phyloP scores from a whole-genome alignment of 352 stramenopile genomes.

The Salisapilia sapeloensis region DNA sequence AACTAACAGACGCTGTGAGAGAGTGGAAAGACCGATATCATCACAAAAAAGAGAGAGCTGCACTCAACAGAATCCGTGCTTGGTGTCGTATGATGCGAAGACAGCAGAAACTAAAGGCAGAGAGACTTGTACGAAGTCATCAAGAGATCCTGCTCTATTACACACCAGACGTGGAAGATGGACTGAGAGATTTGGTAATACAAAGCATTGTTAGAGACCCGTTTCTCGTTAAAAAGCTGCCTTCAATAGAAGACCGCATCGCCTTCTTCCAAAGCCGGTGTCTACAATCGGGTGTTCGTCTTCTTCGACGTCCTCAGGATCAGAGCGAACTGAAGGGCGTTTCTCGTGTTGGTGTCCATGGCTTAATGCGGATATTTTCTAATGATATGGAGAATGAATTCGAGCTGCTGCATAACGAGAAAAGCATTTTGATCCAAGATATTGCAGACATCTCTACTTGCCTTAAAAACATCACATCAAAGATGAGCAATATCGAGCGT shows the following conservation, averaged over 20 bases:
- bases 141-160: conserved; percentile 71
- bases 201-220: conserved; percentile 34
- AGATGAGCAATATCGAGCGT: no score
- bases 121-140: conserved; percentile 26
- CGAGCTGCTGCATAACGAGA: conserved; percentile 34
- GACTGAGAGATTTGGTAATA: conserved; percentile 32
- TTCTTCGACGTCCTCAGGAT: conserved; percentile 1
- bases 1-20: conserved; percentile 28
- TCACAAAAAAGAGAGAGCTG: conserved; percentile 34
- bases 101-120: conserved; percentile 29
- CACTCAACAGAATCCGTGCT: conserved; percentile 60
- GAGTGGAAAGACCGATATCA: conserved; percentile 35
- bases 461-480: no score
- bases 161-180: conserved; percentile 23
- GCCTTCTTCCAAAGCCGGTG: neutral
- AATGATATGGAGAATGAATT: conserved; percentile 23
- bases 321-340: no score
- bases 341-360: no score
- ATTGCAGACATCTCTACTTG: no score
- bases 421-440: conserved; percentile 37
- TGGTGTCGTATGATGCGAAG: conserved; percentile 65
- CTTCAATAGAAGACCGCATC: conserved; percentile 12
- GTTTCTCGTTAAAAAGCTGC: conserved; percentile 48
- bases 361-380: conserved; percentile 31
- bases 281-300: neutral